phyloP scores from a whole-genome alignment of 108 stramenopile genomes.

The Cyclotella cryptica region DNA sequence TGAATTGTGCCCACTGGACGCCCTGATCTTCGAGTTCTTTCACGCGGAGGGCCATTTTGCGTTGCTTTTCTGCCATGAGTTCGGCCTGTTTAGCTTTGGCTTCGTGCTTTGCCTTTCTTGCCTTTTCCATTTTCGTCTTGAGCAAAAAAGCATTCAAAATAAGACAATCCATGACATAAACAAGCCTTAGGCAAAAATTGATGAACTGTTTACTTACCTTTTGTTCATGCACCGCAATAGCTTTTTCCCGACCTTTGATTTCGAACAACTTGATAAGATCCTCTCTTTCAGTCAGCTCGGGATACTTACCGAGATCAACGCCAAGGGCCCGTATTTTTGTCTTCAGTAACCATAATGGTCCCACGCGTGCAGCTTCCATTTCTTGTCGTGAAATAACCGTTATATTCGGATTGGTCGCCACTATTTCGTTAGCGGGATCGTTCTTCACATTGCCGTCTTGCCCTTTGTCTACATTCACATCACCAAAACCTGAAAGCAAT shows the following conservation, averaged over 20 bases:
- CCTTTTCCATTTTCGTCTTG: slow-evolving; percentile 56
- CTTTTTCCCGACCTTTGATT: slow-evolving; percentile 78
- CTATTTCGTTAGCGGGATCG: slow-evolving; percentile 15
- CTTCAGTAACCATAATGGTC: slow-evolving; percentile 70
- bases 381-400: slow-evolving; percentile 74
- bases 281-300: slow-evolving; percentile 81
- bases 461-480: slow-evolving; percentile 88
- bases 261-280: slow-evolving; percentile 84
- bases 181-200: background rate
- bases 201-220: slow-evolving; percentile 11
- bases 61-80: slow-evolving; percentile 72
- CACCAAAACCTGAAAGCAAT: slow-evolving; percentile 93
- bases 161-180: background rate
- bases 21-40: slow-evolving; percentile 85
- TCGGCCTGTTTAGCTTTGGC: slow-evolving; percentile 60
- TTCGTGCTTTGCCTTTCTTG: slow-evolving; percentile 67
- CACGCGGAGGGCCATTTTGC: slow-evolving; percentile 61
- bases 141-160: background rate
- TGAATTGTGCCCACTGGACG: slow-evolving; percentile 81
- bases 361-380: slow-evolving; percentile 54
- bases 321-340: slow-evolving; percentile 72
- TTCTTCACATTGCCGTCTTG: slow-evolving; percentile 69
- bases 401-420: slow-evolving; percentile 25
- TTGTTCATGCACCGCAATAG: slow-evolving; percentile 64
- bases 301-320: slow-evolving; percentile 83